These are phyloP conservation scores for Plasmodiophora brassicae DNA, from an alignment of 208 protist species.

Conservation along the genomic window DNA sequence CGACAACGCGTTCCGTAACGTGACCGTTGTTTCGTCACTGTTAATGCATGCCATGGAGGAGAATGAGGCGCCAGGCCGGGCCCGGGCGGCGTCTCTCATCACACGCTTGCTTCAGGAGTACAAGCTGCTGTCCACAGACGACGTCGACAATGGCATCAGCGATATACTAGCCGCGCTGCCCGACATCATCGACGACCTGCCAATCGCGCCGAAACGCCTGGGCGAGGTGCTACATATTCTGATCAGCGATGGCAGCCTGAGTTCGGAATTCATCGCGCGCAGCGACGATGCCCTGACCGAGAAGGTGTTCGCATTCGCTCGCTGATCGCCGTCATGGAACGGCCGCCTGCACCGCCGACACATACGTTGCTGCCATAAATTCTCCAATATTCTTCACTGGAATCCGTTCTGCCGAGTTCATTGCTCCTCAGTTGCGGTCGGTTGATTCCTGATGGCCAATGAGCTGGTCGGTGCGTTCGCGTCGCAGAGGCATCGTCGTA, in stretches of 20 bases:
- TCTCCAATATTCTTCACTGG: no score
- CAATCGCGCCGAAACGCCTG: not conserved
- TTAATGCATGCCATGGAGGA: not conserved
- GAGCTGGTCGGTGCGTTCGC: no score
- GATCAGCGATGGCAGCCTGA: not conserved
- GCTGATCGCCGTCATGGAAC: no score
- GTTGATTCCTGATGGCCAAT: no score
- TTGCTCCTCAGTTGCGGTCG: no score
- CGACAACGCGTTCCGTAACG: slow-evolving; percentile 4
- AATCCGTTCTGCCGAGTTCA: no score
- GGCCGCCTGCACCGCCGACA: no score
- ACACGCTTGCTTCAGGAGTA: not conserved
- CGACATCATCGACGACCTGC: not conserved
- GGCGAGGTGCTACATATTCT: not conserved
- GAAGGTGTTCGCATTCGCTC: slow-evolving; percentile 1
- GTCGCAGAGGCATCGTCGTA: no score
- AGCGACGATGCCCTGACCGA: not conserved
- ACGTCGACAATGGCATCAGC: not conserved
- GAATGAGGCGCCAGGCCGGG: not conserved
- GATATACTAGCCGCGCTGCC: not conserved
- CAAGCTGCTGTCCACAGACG: not conserved
- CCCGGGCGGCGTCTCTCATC: not conserved
- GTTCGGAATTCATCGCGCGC: not conserved
- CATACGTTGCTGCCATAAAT: no score
- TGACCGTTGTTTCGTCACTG: not conserved